Conservation (phyloP, 1,284 basidiomycete genomes). For the Afroboletus lepidellus region DNA sequence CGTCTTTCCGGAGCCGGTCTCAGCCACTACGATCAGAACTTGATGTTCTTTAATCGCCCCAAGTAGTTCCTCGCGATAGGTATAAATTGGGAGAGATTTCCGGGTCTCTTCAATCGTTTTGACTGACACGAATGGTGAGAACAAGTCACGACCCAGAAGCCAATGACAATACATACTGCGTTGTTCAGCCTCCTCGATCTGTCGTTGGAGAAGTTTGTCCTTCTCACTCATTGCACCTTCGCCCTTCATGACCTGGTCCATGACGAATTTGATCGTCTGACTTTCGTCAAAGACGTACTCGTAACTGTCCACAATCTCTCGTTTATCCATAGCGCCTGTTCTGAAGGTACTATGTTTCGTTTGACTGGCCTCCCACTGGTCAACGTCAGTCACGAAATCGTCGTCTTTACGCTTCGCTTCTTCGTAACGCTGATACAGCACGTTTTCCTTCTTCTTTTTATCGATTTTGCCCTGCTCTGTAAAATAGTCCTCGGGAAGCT, state of each 20-base stretch:
- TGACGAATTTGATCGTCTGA: conserved; percentile 94
- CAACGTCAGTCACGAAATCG: conserved; percentile 93
- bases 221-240: conserved; percentile 76
- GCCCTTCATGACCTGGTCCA: conserved; percentile 77
- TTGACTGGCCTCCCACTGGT: conserved; percentile 95
- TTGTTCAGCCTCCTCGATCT: conserved; percentile 91
- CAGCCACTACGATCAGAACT: conserved; percentile 88
- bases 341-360: conserved; percentile 87
- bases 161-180: conserved; percentile 57
- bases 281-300: conserved; percentile 99
- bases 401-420: conserved; percentile 87
- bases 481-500: conserved; percentile 94
- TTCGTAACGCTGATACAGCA: conserved; percentile 92
- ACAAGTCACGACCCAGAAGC: background rate
- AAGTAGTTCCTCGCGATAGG: conserved; percentile 83
- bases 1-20: conserved; percentile 97
- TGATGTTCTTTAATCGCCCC: conserved; percentile 90
- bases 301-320: conserved; percentile 78
- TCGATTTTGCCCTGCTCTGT: conserved; percentile 99
- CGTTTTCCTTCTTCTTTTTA: conserved; percentile 93
- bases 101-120: conserved; percentile 88
- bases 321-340: conserved; percentile 87
- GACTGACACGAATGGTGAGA: conserved; percentile 45
- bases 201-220: conserved; percentile 81
- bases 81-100: conserved; percentile 88